Conservation (phyloP, 2,329 filamentous ascomycete species). For the Lachnellula hyalina region DNA sequence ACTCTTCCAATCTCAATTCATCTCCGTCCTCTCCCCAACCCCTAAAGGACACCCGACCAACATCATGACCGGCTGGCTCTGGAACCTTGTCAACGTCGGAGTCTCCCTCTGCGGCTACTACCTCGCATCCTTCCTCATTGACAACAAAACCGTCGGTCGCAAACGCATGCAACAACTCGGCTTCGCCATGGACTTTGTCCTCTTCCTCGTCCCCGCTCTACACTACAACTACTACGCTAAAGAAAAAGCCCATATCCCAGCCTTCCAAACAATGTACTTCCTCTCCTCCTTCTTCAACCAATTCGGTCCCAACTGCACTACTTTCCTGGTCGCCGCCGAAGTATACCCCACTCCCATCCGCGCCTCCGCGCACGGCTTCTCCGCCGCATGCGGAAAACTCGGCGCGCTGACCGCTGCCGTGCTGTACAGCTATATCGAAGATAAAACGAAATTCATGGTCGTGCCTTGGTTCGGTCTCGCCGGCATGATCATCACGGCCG, state of each 20-base stretch:
- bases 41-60: conserved; percentile 25
- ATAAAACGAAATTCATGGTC: conserved; percentile 79
- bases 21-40: conserved; percentile 68
- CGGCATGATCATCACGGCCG: conserved; percentile 73
- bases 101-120: conserved; percentile 89
- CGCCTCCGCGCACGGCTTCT: conserved; percentile 89
- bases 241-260: conserved; percentile 59
- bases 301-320: conserved; percentile 88
- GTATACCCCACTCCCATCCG: conserved; percentile 94
- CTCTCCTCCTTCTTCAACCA: conserved; percentile 98
- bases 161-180: conserved; percentile 96
- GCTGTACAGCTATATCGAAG: conserved; percentile 91
- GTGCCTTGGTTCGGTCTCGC: conserved; percentile 93
- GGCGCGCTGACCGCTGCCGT: conserved; percentile 84
- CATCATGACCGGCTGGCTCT: conserved; percentile 83
- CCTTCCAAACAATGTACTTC: conserved; percentile 99
- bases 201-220: conserved; percentile 90
- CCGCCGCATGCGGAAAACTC: conserved; percentile 83
- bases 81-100: conserved; percentile 86
- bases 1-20: conserved; percentile 90
- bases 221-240: conserved; percentile 77
- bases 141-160: conserved; percentile 73
- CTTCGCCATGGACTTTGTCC: conserved; percentile 87
- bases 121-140: conserved; percentile 51
- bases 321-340: conserved; percentile 92